Evolutionary conservation across 106 monocot species (phyloP).

Genomic region (Phalaenopsis aphrodite): DNA sequence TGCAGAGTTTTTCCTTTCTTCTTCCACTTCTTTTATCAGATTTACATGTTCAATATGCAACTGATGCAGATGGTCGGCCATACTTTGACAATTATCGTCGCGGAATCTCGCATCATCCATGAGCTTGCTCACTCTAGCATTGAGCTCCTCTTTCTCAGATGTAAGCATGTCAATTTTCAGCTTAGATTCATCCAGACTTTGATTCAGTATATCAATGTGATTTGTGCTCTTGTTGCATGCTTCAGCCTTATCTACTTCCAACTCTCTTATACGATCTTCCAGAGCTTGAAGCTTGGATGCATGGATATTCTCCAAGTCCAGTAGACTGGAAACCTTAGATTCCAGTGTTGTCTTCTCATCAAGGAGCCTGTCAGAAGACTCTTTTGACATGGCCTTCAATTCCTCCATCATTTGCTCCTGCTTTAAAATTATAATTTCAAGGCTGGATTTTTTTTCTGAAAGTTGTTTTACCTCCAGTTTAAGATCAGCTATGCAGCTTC

Average conservation of each 20-base stretch:
- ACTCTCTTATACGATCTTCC: constrained; percentile 12
- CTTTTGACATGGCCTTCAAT: constrained; percentile 10
- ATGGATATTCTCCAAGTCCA: neutral
- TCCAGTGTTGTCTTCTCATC: constrained; percentile 22
- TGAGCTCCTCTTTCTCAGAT: constrained; percentile 38
- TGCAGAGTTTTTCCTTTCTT: constrained; percentile 10
- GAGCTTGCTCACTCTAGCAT: constrained; percentile 15
- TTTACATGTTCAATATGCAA: constrained; percentile 36
- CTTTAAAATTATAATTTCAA: constrained; percentile 23
- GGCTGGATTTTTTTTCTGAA: constrained; percentile 19
- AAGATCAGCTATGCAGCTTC: too few species aligned
- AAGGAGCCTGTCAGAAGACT: constrained; percentile 14
- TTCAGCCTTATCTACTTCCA: constrained; percentile 31
- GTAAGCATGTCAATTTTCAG: constrained; percentile 21
- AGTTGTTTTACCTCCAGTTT: neutral
- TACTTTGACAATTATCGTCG: constrained; percentile 10
- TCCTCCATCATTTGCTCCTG: constrained; percentile 28
- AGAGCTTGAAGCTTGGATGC: constrained; percentile 1
- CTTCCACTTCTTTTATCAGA: constrained; percentile 33
- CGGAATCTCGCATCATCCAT: constrained; percentile 11
- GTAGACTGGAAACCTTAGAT: neutral
- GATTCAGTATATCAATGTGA: constrained; percentile 19
- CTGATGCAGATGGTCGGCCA: constrained; percentile 35
- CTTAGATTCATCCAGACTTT: constrained; percentile 21
- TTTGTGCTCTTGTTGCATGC: constrained; percentile 5